Evolutionary conservation across 1,139 yeast genomes (phyloP), one percentile per base, ranked within the genome.

Genomic region (Magnusiomyces sp.): DNA sequence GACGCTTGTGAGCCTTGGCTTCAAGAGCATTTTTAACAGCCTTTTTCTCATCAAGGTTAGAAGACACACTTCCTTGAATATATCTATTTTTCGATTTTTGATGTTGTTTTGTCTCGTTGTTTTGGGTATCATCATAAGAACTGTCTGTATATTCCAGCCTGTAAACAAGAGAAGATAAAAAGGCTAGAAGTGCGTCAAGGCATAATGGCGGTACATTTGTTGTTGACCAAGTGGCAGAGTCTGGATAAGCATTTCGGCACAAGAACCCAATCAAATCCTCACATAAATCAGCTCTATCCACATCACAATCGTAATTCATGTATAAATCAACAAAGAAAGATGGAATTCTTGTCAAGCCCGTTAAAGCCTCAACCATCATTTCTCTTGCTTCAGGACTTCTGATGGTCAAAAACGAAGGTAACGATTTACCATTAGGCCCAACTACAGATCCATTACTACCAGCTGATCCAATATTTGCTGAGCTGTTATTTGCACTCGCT

Each of bases 201-300:
- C 97, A 92, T 10, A 90, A 76, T 1, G 97, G 97, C 0, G 98
- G 97, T 1, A 92, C 95, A 60, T 80, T 83, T 38, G 85, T 87
- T 0, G 97, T 86, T 0, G 95, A 83, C 59, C 76, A 71, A 5
- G 64, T 58, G 0, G 95, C 92, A 19, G 89, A 77, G 59, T 87
- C 95, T 0, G 96, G 94, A 45, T 85, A 74, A 0, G 95, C 81
- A 41, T 87, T 71, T 49, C 83, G 76, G 54, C 95, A 81, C 49
- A 94, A 72, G 50, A 83, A 79, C 46, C 83, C 83, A 47, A 92
- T 66, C 29, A 86, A 70, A 43, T 79, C 78, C 23, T 76, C 76
- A n/a, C 95, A 75, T 52, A 94, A 69, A 64, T 94, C 97, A 1
- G 84, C 76, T 56, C 94, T 78, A 55, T 89, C 95, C 56, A 89